Percentiles rank a stretch among this genome's conserved stretches.
Conservation (phyloP, 2,329 filamentous ascomycete genomes). For the Fusarium oxysporum region DNA sequence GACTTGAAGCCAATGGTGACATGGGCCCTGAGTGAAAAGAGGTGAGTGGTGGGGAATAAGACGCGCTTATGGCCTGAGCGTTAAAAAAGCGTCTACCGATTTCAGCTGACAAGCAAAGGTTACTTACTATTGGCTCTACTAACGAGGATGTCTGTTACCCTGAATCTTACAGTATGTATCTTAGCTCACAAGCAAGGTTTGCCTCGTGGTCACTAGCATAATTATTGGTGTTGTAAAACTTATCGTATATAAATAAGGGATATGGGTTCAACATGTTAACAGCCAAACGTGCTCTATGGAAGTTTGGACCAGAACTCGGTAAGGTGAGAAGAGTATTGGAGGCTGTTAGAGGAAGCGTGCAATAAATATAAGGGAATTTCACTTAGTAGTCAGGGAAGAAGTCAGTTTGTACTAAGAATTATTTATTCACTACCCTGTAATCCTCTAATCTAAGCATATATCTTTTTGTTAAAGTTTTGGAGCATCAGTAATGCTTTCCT, state of each 20-base stretch:
- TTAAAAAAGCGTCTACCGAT: not conserved
- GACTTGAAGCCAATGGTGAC: not conserved
- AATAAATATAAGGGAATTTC: not conserved
- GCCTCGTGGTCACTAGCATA: not conserved
- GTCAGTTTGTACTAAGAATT: fast-evolving
- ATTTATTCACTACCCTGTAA: fast-evolving
- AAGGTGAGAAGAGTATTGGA: not conserved
- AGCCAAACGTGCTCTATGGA: not conserved
- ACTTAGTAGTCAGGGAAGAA: no score
- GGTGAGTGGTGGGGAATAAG: not conserved
- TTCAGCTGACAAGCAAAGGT: not conserved
- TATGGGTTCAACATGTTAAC: fast-evolving
- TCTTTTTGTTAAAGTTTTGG: no score
- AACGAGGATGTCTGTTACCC: not conserved
- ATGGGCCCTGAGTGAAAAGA: not conserved
- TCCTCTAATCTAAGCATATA: fast-evolving
- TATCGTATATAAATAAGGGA: fast-evolving
- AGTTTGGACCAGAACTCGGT: no score
- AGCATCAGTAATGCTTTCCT: not conserved
- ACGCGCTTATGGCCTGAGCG: not conserved
- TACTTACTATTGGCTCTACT: not conserved
- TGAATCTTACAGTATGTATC: not conserved
- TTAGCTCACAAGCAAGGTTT: not conserved
- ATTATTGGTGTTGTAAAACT: fast-evolving
- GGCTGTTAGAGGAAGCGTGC: fast-evolving